A percentile compares a stretch with the other conserved stretches of the same genome.
These are phyloP conservation scores for Plasmodium cynomolgi DNA, from an alignment of 169 alveolate genomes.

Conservation along the genomic window DNA sequence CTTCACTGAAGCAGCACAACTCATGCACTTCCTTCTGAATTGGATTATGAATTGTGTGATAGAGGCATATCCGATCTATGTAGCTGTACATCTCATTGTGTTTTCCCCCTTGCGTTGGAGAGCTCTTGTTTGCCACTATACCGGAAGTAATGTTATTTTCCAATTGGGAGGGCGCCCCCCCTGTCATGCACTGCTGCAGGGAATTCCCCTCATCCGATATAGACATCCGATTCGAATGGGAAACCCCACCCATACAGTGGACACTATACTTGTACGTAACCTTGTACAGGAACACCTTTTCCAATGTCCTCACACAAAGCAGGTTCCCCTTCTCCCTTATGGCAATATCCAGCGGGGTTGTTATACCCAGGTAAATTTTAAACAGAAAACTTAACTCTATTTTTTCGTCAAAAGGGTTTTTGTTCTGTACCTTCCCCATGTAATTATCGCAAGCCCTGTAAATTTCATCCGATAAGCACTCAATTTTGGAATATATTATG, in stretches of 20 bases:
- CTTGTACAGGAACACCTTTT: slow-evolving; percentile 53
- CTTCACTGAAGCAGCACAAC: slow-evolving; percentile 68
- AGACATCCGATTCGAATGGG: neutral
- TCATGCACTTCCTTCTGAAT: slow-evolving; percentile 64
- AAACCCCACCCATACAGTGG: neutral
- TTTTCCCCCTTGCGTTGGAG: neutral
- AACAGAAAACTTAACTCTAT: slow-evolving; percentile 57
- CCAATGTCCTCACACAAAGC: slow-evolving; percentile 52
- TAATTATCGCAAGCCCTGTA: slow-evolving; percentile 9
- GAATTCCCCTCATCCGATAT: neutral
- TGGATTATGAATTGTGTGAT: slow-evolving; percentile 69
- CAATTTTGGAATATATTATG: slow-evolving; percentile 11
- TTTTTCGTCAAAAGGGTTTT: neutral
- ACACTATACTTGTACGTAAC: slow-evolving; percentile 38
- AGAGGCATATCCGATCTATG: slow-evolving; percentile 43
- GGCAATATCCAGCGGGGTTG: slow-evolving; percentile 50
- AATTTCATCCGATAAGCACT: slow-evolving; percentile 22
- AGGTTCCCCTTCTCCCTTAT: slow-evolving; percentile 70
- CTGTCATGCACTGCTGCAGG: neutral
- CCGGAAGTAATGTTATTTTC: neutral
- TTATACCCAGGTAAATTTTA: slow-evolving; percentile 57
- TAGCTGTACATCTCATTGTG: neutral
- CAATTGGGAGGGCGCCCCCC: neutral
- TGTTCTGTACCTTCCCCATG: neutral
- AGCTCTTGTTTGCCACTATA: neutral